phyloP scores from a whole-genome alignment of 805 yeast genomes.

The Schwanniomyces sp. region DNA sequence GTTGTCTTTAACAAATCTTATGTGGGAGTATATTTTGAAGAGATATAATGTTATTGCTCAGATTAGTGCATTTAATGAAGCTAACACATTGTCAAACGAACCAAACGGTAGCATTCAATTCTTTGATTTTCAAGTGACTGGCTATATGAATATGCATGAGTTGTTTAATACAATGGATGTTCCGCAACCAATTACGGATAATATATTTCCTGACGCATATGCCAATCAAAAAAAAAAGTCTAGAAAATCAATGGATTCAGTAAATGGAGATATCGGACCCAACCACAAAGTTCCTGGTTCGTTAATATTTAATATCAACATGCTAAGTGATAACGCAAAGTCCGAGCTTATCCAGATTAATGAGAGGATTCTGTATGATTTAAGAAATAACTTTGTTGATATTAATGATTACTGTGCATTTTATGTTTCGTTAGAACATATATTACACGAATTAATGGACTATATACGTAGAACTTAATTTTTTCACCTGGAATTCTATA shows the following conservation, averaged over 20 bases:
- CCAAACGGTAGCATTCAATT: slow-evolving; percentile 25
- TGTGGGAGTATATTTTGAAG: slow-evolving; percentile 44
- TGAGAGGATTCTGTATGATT: slow-evolving; percentile 40
- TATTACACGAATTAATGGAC: slow-evolving; percentile 39
- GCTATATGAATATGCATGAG: slow-evolving; percentile 39
- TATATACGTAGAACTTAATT: slow-evolving; percentile 21
- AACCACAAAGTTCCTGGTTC: not conserved
- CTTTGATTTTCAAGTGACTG: slow-evolving; percentile 41
- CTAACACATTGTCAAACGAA: slow-evolving; percentile 16
- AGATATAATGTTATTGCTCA: slow-evolving; percentile 29
- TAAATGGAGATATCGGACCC: not conserved
- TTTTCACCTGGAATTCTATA: no score
- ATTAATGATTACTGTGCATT: slow-evolving; percentile 46
- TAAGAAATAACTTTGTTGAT: slow-evolving; percentile 43
- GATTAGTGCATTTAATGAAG: slow-evolving; percentile 22
- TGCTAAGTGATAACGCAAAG: slow-evolving; percentile 4
- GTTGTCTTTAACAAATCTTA: slow-evolving; percentile 41
- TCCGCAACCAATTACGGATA: slow-evolving; percentile 31
- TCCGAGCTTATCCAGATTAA: slow-evolving; percentile 32
- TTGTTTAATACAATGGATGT: slow-evolving; percentile 44
- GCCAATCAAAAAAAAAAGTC: not conserved
- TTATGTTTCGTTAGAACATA: slow-evolving; percentile 40
- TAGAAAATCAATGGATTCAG: not conserved
- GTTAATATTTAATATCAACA: not conserved
- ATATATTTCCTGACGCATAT: not conserved